Evolutionary conservation across 2,329 filamentous ascomycete species (phyloP).

Genomic region (Alternaria arbusti): DNA sequence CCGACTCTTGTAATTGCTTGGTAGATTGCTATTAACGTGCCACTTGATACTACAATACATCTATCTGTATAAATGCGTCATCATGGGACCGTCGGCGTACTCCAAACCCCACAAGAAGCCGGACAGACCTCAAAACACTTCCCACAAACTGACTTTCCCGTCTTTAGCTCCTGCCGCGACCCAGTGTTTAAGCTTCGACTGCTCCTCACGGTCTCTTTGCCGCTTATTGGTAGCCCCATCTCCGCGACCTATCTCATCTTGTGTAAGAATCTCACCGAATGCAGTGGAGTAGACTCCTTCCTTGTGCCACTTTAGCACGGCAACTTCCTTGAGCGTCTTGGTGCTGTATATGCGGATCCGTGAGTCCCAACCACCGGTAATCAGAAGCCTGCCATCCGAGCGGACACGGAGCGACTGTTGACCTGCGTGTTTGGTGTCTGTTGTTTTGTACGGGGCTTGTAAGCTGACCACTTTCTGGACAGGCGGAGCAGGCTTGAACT

Average conservation of each 20-base stretch:
- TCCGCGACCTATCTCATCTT: constrained; percentile 1
- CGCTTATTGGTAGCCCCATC: not conserved
- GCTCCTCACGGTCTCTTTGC: constrained; percentile 48
- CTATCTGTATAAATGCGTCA: not conserved
- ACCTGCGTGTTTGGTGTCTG: constrained; percentile 86
- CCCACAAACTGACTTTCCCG: constrained; percentile 94
- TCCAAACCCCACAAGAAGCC: not conserved
- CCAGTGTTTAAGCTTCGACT: constrained; percentile 80
- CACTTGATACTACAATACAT: not conserved
- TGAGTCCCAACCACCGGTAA: constrained; percentile 92
- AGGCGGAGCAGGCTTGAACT: constrained; percentile 11
- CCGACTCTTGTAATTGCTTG: not conserved
- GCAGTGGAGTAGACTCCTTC: constrained; percentile 83
- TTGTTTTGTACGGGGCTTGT: constrained; percentile 61
- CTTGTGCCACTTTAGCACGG: constrained; percentile 93
- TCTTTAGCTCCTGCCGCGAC: constrained; percentile 90
- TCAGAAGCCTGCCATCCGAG: constrained; percentile 81
- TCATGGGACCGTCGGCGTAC: not conserved
- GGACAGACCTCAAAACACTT: constrained; percentile 68
- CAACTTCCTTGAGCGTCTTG: constrained; percentile 83
- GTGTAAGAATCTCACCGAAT: constrained; percentile 62
- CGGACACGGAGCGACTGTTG: constrained; percentile 82
- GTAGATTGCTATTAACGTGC: not conserved
- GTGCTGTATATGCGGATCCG: constrained; percentile 80
- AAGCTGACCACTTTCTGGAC: constrained; percentile 3